Evolutionary conservation across 345 rosid species (phyloP).

Genomic region (Hevea brasiliensis): DNA sequence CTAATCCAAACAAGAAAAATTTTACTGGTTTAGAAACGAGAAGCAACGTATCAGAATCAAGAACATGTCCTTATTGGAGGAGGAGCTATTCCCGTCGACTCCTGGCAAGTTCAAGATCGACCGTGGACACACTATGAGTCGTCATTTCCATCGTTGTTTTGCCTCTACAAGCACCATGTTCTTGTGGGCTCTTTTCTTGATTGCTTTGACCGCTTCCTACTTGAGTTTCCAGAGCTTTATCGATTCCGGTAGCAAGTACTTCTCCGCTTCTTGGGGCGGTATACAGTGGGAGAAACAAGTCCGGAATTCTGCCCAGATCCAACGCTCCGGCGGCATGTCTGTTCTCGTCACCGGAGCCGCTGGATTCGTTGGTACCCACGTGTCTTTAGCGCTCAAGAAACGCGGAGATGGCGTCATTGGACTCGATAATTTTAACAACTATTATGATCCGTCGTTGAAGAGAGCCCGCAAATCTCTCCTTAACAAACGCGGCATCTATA

Average conservation of each 20-base stretch:
- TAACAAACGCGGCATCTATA: conserved; percentile 18
- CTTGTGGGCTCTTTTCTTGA: conserved; percentile 83
- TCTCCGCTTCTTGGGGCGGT: conserved; percentile 31
- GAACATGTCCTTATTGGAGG: conserved; percentile 68
- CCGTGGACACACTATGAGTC: conserved; percentile 39
- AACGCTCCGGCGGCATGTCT: conserved; percentile 15
- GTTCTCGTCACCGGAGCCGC: conserved; percentile 45
- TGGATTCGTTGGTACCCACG: conserved; percentile 43
- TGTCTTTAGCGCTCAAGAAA: conserved; percentile 34
- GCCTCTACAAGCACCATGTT: conserved; percentile 87
- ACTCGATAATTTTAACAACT: conserved; percentile 35
- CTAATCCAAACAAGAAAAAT: background rate
- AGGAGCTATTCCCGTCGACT: conserved; percentile 81
- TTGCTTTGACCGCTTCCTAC: conserved; percentile 89
- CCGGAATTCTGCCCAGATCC: conserved; percentile 30
- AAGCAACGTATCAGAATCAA: background rate
- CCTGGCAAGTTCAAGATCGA: conserved; percentile 90
- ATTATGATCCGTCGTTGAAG: conserved; percentile 34
- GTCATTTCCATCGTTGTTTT: conserved; percentile 80
- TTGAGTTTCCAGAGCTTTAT: conserved; percentile 75
- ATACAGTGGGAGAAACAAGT: conserved; percentile 36
- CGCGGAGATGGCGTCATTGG: conserved; percentile 46
- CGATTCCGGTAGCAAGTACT: conserved; percentile 51
- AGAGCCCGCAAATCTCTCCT: conserved; percentile 32
- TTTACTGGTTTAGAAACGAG: too few relatives aligned